Evolutionary conservation across 495 filamentous ascomycete genomes (phyloP).

Genomic region (Haplographium delicatum): DNA sequence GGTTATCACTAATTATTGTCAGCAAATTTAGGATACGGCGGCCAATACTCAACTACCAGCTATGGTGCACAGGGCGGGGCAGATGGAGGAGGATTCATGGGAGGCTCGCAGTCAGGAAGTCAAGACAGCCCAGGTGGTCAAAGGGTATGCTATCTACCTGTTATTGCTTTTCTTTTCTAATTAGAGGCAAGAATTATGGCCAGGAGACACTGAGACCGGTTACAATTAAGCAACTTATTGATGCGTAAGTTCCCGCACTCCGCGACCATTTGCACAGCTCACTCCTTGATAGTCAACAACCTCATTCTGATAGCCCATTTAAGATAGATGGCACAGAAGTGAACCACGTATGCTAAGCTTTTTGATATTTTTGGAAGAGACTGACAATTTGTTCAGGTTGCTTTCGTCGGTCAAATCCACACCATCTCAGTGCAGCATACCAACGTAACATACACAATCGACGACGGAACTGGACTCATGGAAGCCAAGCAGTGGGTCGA

Average conservation of each 20-base stretch:
- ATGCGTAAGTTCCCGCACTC: conserved; percentile 42
- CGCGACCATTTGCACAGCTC: neutral
- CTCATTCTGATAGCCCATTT: conserved; percentile 68
- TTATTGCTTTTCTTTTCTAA: neutral
- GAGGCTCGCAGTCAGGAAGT: conserved; percentile 42
- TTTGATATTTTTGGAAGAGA: too few relatives aligned
- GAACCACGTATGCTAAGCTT: conserved; percentile 43
- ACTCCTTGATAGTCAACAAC: conserved; percentile 38
- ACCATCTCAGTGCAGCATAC: conserved; percentile 81
- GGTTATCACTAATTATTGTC: neutral
- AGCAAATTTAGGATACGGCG: conserved; percentile 23
- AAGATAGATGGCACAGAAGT: conserved; percentile 71
- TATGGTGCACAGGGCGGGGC: conserved; percentile 41
- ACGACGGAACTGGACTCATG: conserved; percentile 89
- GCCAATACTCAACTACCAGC: conserved; percentile 19
- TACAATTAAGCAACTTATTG: conserved; percentile 89
- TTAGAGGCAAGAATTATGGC: conserved; percentile 26
- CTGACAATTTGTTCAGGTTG: conserved; percentile 46
- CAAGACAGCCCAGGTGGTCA: conserved; percentile 40
- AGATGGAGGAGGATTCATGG: conserved; percentile 62
- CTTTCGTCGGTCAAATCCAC: conserved; percentile 85
- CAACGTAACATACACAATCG: conserved; percentile 85
- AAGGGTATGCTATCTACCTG: conserved; percentile 12
- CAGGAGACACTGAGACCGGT: conserved; percentile 80
- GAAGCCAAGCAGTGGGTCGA: conserved; percentile 95